Evolutionary conservation across 1,284 basidiomycete genomes (phyloP).

Genomic region (Moesziomyces parantarcticus): DNA sequence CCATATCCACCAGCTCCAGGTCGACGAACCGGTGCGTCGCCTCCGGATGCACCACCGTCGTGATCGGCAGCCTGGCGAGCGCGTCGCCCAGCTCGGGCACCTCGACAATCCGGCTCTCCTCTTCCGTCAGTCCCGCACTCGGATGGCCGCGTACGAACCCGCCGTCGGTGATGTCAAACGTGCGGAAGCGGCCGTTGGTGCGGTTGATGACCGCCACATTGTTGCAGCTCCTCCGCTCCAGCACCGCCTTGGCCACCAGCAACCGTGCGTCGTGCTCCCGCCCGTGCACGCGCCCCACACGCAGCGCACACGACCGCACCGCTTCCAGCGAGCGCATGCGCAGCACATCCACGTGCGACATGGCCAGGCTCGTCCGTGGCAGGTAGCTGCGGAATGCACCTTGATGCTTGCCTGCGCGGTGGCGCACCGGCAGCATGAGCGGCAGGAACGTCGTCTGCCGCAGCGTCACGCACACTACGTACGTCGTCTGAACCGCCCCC

Average conservation of each 20-base stretch:
- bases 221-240: constrained; percentile 73
- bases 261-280: constrained; percentile 77
- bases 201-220: constrained; percentile 79
- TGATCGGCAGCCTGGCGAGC: constrained; percentile 19
- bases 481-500: constrained; percentile 28
- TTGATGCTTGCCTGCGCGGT: constrained; percentile 29
- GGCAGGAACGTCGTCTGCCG: constrained; percentile 40
- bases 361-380: constrained; percentile 74
- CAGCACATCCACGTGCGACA: constrained; percentile 78
- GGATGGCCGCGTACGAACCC: constrained; percentile 75
- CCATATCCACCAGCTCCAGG: constrained; percentile 33
- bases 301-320: constrained; percentile 70
- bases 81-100: constrained; percentile 70
- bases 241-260: constrained; percentile 71
- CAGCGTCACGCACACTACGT: constrained; percentile 44
- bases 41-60: constrained; percentile 10
- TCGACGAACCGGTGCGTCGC: constrained; percentile 21
- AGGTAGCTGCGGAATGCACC: constrained; percentile 76
- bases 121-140: constrained; percentile 72
- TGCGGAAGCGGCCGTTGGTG: constrained; percentile 74
- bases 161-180: constrained; percentile 76
- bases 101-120: constrained; percentile 68
- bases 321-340: constrained; percentile 74
- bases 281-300: constrained; percentile 80
- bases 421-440: constrained; percentile 25